Percentiles rank a stretch among this genome's conserved stretches.
These are phyloP conservation scores for Oxyria digyna DNA, from an alignment of 148 eudicot genomes.

Conservation along the genomic window DNA sequence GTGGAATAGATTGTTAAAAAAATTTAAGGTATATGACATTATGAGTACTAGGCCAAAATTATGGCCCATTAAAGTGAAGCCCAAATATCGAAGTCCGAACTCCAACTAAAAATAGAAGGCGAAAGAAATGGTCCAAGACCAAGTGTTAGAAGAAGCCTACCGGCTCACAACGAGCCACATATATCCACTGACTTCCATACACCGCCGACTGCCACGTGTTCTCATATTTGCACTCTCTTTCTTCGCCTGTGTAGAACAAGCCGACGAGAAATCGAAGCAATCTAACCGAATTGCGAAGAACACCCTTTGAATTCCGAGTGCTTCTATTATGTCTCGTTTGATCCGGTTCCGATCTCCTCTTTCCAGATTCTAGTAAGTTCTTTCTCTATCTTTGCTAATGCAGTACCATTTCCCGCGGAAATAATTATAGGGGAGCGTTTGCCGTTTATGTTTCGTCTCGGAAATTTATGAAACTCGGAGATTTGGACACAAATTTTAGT, in stretches of 20 bases:
- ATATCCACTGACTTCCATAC: background rate
- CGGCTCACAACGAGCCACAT: conserved; percentile 10
- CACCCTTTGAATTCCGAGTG: background rate
- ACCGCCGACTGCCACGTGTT: conserved; percentile 8
- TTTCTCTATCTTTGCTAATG: background rate
- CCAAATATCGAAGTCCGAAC: background rate
- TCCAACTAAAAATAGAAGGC: background rate
- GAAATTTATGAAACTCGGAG: too few relatives aligned
- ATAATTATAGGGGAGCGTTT: too few relatives aligned
- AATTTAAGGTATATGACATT: background rate
- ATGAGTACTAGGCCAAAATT: background rate
- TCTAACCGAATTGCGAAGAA: background rate
- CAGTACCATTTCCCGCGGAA: too few relatives aligned
- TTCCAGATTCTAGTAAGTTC: conserved; percentile 29
- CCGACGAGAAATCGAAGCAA: background rate
- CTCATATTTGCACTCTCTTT: background rate
- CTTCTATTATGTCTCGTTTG: conserved; percentile 37
- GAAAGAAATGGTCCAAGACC: conserved; percentile 7
- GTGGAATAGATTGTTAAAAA: too few relatives aligned
- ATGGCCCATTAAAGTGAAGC: background rate
- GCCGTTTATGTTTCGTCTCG: too few relatives aligned
- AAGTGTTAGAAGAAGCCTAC: background rate
- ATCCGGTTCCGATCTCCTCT: conserved; percentile 25
- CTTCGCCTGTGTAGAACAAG: background rate
- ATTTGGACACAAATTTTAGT: too few relatives aligned